These are phyloP conservation scores for Canavalia ensiformis DNA, from an alignment of 306 rosid genomes.

Conservation along the genomic window DNA sequence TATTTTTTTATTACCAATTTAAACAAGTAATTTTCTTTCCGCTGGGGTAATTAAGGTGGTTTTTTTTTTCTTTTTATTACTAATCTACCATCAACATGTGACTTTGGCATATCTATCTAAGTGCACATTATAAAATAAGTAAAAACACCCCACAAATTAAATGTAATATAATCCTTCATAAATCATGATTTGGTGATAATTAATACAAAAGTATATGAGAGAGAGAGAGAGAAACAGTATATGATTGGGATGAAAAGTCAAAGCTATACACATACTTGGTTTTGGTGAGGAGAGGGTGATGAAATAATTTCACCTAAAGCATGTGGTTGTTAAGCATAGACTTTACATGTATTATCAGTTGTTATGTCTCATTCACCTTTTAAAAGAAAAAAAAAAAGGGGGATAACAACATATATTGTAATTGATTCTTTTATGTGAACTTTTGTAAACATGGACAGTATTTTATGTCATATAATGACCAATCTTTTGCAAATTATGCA, in stretches of 20 bases:
- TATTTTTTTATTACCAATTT: not conserved
- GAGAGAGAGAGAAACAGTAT: not conserved
- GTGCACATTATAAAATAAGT: not conserved
- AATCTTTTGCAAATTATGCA: constrained; percentile 52
- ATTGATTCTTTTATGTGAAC: constrained; percentile 54
- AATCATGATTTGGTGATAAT: constrained; percentile 42
- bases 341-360: constrained; percentile 60
- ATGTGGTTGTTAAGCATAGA: constrained; percentile 65
- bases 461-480: constrained; percentile 51
- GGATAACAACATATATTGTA: constrained; percentile 47
- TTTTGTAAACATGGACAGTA: constrained; percentile 49
- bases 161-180: not conserved
- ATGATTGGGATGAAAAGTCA: constrained; percentile 48
- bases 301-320: constrained; percentile 62
- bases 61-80: not conserved
- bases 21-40: not conserved
- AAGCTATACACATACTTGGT: constrained; percentile 43
- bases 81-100: not conserved
- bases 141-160: not conserved
- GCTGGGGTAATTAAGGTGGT: not conserved
- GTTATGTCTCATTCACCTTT: constrained; percentile 63
- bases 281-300: constrained; percentile 53
- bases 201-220: not conserved
- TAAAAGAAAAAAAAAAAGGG: constrained; percentile 37
- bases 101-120: not conserved